Evolutionary conservation across 139 green algal genomes (phyloP).

Genomic region (Chlamydomonas sphaeroides): DNA sequence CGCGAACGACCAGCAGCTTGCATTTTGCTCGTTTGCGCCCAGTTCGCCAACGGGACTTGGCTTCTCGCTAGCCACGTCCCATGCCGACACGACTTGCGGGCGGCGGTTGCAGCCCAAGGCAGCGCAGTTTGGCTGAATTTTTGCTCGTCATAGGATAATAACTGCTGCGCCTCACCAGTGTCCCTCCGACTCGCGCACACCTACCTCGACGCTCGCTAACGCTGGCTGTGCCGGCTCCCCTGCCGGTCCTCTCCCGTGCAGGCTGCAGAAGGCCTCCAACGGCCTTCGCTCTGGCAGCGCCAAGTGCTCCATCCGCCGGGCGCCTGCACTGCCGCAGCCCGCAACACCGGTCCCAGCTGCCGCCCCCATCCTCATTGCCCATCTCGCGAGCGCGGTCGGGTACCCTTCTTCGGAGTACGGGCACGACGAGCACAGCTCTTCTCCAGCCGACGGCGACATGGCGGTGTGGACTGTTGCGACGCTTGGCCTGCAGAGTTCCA

Average conservation of each 20-base stretch:
- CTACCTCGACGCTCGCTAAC: too few species aligned
- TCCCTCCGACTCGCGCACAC: too few species aligned
- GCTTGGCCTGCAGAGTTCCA: conserved; percentile 32
- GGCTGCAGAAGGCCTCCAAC: neutral
- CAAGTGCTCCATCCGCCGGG: conserved; percentile 11
- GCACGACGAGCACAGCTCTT: neutral
- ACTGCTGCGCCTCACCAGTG: too few species aligned
- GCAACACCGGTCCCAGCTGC: neutral
- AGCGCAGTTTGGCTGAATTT: too few species aligned
- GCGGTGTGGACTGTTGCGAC: conserved; percentile 8
- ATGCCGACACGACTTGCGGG: too few species aligned
- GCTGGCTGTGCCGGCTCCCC: too few species aligned
- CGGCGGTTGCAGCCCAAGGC: too few species aligned
- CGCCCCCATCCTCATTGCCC: neutral
- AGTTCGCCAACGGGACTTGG: too few species aligned
- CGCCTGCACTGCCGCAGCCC: neutral
- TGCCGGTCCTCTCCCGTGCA: neutral
- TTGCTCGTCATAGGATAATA: too few species aligned
- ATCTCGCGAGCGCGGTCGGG: conserved; percentile 1
- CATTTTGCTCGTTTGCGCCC: too few species aligned
- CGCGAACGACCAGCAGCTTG: too few species aligned
- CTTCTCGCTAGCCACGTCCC: too few species aligned
- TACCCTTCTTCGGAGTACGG: neutral
- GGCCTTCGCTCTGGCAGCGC: neutral
- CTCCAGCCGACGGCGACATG: neutral